A percentile compares a stretch with the other conserved stretches of the same genome.
Evolutionary conservation across 1,139 yeast genomes (phyloP).

Genomic region (Yamadazyma conglobata): DNA sequence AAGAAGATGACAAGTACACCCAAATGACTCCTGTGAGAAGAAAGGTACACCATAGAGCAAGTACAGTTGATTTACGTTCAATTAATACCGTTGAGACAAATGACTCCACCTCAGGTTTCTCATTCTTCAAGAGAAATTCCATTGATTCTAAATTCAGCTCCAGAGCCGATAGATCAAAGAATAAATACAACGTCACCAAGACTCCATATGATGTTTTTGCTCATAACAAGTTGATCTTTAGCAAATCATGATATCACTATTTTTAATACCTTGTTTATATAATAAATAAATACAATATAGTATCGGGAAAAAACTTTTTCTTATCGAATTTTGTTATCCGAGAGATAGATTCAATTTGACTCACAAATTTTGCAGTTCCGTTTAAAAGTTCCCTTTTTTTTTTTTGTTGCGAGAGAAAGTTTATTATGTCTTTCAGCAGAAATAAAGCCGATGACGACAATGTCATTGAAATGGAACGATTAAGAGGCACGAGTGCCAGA

Average conservation of each 20-base stretch:
- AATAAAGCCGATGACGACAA: no score
- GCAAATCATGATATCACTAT: no score
- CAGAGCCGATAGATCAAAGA: conserved; percentile 19
- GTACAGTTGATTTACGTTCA: conserved; percentile 26
- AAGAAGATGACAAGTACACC: conserved; percentile 9
- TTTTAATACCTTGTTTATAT: conserved; percentile 9
- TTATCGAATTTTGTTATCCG: no score
- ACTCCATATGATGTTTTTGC: conserved; percentile 30
- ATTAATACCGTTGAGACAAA: conserved; percentile 26
- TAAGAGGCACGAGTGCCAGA: no score
- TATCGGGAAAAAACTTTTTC: no score
- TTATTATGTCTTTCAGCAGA: no score
- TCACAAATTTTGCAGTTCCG: no score
- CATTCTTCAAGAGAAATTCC: conserved; percentile 25
- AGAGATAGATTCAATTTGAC: no score
- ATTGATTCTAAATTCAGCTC: conserved; percentile 18
- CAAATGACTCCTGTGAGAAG: conserved; percentile 5
- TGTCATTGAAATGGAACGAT: no score
- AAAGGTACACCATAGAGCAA: conserved; percentile 10
- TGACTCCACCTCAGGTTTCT: conserved; percentile 33
- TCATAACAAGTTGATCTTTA: conserved; percentile 20
- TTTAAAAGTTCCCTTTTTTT: no score
- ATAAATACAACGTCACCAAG: conserved; percentile 30
- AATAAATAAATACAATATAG: no score
- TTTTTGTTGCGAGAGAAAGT: no score